Conservation (phyloP, 202 grass and related monocot genomes). For the Hordeum pubiflorum region DNA sequence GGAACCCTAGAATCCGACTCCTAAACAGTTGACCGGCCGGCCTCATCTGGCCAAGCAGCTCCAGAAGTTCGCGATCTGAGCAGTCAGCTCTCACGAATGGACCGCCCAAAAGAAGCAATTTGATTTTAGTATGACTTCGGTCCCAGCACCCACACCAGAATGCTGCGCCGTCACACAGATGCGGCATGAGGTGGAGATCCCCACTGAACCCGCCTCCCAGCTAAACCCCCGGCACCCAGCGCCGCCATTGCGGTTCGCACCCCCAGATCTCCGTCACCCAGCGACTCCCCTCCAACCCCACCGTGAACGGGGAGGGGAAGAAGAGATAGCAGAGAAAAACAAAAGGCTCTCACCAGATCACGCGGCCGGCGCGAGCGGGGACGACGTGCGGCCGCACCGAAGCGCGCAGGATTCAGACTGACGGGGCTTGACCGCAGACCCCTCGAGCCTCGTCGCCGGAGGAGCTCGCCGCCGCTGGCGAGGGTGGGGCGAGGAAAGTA, state of each 20-base stretch:
- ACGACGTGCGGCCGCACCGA: background rate
- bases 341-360: slow-evolving; percentile 43
- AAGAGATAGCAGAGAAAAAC: background rate
- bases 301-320: background rate
- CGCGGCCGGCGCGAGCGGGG: slow-evolving; percentile 1
- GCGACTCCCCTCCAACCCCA: background rate
- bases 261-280: slow-evolving; percentile 19
- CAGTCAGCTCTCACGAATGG: background rate
- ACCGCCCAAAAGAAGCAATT: background rate
- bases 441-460: background rate
- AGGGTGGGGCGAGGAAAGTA: background rate
- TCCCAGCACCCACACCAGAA: background rate
- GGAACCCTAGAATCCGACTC: background rate
- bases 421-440: background rate
- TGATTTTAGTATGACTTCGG: background rate
- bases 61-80: slow-evolving; percentile 25
- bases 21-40: slow-evolving; percentile 21
- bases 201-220: background rate
- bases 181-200: slow-evolving; percentile 9
- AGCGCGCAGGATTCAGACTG: background rate
- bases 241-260: background rate
- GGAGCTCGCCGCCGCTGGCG: background rate
- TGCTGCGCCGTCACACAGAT: background rate
- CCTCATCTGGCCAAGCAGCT: slow-evolving; percentile 9
- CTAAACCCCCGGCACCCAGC: background rate